These are phyloP conservation scores for Trichothecium roseum DNA, from an alignment of 2,329 filamentous ascomycete species.

Conservation along the genomic window DNA sequence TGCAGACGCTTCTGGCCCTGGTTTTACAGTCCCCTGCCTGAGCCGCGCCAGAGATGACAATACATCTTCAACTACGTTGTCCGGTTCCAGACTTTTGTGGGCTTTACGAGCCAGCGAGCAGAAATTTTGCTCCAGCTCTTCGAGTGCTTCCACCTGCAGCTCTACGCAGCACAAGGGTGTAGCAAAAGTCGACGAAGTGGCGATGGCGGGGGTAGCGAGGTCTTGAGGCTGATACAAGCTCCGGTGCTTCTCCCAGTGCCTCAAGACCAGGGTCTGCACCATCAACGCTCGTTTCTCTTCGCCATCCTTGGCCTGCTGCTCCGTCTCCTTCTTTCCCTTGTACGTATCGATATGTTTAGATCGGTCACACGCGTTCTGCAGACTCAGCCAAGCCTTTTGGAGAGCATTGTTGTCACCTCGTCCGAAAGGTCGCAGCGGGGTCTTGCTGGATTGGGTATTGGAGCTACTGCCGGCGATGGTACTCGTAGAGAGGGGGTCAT, in stretches of 20 bases:
- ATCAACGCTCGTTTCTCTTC: slow-evolving; percentile 25
- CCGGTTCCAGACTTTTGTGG: slow-evolving; percentile 27
- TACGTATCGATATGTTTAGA: slow-evolving; percentile 31
- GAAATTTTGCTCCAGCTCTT: slow-evolving; percentile 37
- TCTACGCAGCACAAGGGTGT: slow-evolving; percentile 37
- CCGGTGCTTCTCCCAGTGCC: slow-evolving; percentile 37
- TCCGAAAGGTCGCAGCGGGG: slow-evolving; percentile 67
- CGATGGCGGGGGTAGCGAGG: slow-evolving; percentile 14
- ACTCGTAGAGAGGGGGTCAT: slow-evolving; percentile 70
- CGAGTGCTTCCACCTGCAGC: slow-evolving; percentile 33
- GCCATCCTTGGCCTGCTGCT: slow-evolving; percentile 21
- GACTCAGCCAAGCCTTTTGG: slow-evolving; percentile 64
- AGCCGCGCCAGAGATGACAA: slow-evolving; percentile 20
- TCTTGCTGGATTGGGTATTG: slow-evolving; percentile 42
- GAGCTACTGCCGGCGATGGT: slow-evolving; percentile 35
- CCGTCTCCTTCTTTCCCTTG: slow-evolving; percentile 3
- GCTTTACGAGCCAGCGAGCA: slow-evolving; percentile 35
- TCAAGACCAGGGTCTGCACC: slow-evolving; percentile 30
- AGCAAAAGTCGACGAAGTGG: slow-evolving; percentile 17
- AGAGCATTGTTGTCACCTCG: slow-evolving; percentile 68
- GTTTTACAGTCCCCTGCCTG: neutral
- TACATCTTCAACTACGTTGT: slow-evolving; percentile 35
- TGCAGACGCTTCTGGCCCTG: too few species aligned
- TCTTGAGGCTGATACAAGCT: slow-evolving; percentile 22
- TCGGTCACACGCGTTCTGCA: slow-evolving; percentile 39